Conservation (phyloP, 371 early-diverging fungal genomes). For the Dinochytrium kinnereticum region DNA sequence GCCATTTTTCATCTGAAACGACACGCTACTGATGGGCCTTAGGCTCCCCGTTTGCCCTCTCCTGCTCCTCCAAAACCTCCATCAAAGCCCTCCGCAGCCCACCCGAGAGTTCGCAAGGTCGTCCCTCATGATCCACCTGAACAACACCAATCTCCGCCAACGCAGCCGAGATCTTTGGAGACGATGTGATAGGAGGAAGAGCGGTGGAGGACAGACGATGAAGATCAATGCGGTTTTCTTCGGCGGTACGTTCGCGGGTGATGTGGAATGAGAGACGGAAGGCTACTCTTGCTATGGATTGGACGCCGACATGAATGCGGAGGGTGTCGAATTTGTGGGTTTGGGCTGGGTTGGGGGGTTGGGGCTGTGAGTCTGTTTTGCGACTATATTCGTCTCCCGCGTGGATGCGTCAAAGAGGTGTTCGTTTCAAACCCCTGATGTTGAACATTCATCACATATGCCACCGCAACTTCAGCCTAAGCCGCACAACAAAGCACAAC, state of each 20-base stretch:
- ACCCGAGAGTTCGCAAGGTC: background rate
- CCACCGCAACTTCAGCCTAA: no score
- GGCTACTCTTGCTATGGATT: background rate
- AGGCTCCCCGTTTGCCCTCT: background rate
- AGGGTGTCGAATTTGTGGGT: slow-evolving; percentile 3
- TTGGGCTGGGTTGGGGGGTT: no score
- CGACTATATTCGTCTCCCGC: no score
- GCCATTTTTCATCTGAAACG: no score
- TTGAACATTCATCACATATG: no score
- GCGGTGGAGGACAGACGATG: background rate
- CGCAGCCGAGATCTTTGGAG: background rate
- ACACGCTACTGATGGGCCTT: no score
- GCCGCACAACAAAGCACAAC: no score
- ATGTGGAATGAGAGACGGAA: background rate
- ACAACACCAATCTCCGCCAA: slow-evolving; percentile 12
- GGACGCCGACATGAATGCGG: slow-evolving; percentile 11
- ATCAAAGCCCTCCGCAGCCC: background rate
- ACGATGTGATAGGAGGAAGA: background rate
- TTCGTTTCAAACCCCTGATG: no score
- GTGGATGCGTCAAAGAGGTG: no score
- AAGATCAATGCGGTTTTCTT: background rate
- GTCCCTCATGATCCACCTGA: background rate
- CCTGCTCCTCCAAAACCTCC: slow-evolving; percentile 12
- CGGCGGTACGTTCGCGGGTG: background rate
- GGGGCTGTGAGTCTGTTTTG: no score